These are phyloP conservation scores for Ceratopteris richardii DNA, from an alignment of 75 land plant genomes.

Conservation along the genomic window DNA sequence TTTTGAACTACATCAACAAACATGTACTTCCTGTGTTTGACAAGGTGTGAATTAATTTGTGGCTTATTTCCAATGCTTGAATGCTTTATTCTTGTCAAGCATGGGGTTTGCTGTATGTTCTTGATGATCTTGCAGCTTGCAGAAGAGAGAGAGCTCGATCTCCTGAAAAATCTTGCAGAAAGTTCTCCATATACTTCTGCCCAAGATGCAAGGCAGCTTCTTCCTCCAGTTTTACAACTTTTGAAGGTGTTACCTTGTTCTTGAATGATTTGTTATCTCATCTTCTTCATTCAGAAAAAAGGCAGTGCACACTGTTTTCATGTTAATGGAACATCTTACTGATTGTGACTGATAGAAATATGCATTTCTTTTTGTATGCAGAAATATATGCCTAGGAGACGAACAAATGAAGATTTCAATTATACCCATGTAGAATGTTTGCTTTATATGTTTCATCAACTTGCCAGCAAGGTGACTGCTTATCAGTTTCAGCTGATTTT, in stretches of 20 bases:
- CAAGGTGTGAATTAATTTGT: conserved; percentile 42
- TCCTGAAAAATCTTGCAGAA: conserved; percentile 87
- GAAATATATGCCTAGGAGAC: conserved; percentile 85
- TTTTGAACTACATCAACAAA: conserved; percentile 80
- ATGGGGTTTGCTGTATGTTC: not conserved
- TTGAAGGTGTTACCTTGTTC: conserved; percentile 45
- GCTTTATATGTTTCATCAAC: conserved; percentile 78
- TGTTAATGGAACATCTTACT: no score
- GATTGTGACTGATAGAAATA: no score
- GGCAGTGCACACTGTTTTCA: no score
- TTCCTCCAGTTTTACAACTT: conserved; percentile 63
- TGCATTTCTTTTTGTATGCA: conserved; percentile 14
- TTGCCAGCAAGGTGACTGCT: conserved; percentile 76
- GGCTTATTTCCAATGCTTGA: not conserved
- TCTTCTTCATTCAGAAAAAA: no score
- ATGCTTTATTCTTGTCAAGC: not conserved
- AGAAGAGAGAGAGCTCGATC: conserved; percentile 69
- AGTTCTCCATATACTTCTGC: conserved; percentile 71
- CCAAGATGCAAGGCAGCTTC: conserved; percentile 90
- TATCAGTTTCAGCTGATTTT: no score
- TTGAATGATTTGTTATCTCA: no score
- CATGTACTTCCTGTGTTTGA: conserved; percentile 88
- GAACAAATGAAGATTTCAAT: conserved; percentile 66
- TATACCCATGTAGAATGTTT: conserved; percentile 75
- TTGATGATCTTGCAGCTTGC: conserved; percentile 50